Base-by-base conservation (phyloP, 1,139 yeast species). In the Taphrina confusa region DNA sequence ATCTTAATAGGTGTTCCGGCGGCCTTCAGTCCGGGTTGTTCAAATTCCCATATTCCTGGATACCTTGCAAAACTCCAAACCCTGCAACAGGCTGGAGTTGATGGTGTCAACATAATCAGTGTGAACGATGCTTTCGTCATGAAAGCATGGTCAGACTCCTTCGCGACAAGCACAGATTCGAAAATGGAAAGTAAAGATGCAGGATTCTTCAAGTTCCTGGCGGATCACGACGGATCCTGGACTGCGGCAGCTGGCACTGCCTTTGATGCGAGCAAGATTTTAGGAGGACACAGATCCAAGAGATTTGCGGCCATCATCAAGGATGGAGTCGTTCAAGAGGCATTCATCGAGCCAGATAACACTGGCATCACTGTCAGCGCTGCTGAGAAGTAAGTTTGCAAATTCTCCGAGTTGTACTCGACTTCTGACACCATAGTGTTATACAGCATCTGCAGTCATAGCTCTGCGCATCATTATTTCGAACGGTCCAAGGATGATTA, bases 91-190 rank as follows among this genome's bases (percentile, higher is more conserved):
- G 85, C 85, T 74, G 95, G 95, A 6, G 76, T 81, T 73, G 61
- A 71, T 28, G 74, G 78, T 45, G 73, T 89, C 61, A 82, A 77
- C 66, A 81, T 89, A 47, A 81, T 90, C 45, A 79, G 94, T 20
- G 95, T 87, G 51, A 89, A 89, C 72, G 96, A 89, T 70, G 81
- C 92, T 2, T 89, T 89, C 72, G 96, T 88, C 52, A 82, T 85
- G 69, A 49, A 56, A n/a, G 58, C 49, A 11, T 56, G 51, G 46
- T 27, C 46, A 16, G 49, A 45, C 31, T 44, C 54, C 22, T 27
- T 50, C 2, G 27, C 9, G 14, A 8, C 25, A 8, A 9, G 31
- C 18, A 6, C 14, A 9, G 31, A 47, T 1, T 47, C 52, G 9
- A 72, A 73, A n/a, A 73, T 73, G 33, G 78, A 77, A 2, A 30